phyloP scores from a whole-genome alignment of 202 grass and related monocot species.

The Saccharum hybrid region DNA sequence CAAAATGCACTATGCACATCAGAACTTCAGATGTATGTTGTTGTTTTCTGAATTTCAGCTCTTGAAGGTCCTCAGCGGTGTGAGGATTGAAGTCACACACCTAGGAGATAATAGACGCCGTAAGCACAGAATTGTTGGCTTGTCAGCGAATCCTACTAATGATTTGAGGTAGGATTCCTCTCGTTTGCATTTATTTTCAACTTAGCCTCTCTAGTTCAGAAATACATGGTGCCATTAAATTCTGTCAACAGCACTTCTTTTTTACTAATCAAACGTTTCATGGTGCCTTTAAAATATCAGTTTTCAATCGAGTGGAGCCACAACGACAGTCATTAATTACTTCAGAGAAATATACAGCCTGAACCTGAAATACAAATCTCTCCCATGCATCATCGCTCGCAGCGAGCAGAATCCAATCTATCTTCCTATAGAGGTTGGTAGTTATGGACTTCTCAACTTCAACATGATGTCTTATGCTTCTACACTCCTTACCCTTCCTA shows the following conservation, averaged over 20 bases:
- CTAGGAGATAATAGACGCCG: constrained; percentile 6
- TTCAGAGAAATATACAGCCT: constrained; percentile 47
- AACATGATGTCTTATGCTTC: not conserved
- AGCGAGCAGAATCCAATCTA: constrained; percentile 47
- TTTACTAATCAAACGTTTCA: not conserved
- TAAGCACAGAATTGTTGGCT: constrained; percentile 44
- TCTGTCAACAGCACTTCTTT: not conserved
- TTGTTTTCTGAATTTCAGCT: constrained; percentile 42
- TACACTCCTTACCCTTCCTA: not conserved
- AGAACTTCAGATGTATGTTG: not conserved
- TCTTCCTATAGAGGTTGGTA: constrained; percentile 62
- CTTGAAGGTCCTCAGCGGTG: constrained; percentile 49
- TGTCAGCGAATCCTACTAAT: constrained; percentile 36
- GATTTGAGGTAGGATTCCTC: constrained; percentile 41
- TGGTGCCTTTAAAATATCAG: constrained; percentile 17
- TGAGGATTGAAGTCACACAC: constrained; percentile 66
- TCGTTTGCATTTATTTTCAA: not conserved
- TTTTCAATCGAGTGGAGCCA: constrained; percentile 3
- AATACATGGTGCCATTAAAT: not conserved
- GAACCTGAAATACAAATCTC: constrained; percentile 37
- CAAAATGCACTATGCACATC: not conserved
- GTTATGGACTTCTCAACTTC: constrained; percentile 24
- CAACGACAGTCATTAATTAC: constrained; percentile 38
- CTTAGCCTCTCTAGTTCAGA: not conserved
- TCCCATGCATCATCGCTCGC: constrained; percentile 58